Conservation (phyloP, 257 asterid genomes). For the Solanum piurae region DNA sequence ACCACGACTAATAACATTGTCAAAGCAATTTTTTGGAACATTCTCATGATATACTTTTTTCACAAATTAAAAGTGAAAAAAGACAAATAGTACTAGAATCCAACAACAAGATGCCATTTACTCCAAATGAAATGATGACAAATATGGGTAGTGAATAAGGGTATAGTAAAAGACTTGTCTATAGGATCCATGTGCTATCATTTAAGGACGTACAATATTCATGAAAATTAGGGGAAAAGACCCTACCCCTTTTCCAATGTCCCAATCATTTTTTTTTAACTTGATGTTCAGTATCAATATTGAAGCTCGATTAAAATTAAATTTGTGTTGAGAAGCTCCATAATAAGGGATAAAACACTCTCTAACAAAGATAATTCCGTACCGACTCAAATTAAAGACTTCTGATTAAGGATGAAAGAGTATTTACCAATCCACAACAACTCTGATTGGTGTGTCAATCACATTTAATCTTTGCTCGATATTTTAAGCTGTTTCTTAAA, state of each 20-base stretch:
- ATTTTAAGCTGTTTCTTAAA: not conserved
- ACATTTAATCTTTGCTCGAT: not conserved
- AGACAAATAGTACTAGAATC: not conserved
- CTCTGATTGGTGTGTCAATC: not conserved
- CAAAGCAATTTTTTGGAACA: not conserved
- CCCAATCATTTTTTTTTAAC: not conserved
- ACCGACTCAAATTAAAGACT: fast-evolving
- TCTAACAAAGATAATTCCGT: fast-evolving
- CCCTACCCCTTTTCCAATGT: not conserved
- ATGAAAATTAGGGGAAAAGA: not conserved
- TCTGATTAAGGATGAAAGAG: fast-evolving
- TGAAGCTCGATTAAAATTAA: no score
- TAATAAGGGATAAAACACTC: fast-evolving
- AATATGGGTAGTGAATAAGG: not conserved
- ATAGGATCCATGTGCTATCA: not conserved
- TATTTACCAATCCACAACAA: no score
- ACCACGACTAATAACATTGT: not conserved
- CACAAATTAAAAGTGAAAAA: not conserved
- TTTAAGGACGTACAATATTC: not conserved
- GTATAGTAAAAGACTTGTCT: not conserved
- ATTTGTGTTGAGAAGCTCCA: fast-evolving
- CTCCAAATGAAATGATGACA: not conserved
- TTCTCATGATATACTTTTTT: not conserved
- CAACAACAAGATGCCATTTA: not conserved
- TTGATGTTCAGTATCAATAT: fast-evolving